Base-by-base conservation (phyloP, 2,329 filamentous ascomycete species). In the Penicillium olsonii region DNA sequence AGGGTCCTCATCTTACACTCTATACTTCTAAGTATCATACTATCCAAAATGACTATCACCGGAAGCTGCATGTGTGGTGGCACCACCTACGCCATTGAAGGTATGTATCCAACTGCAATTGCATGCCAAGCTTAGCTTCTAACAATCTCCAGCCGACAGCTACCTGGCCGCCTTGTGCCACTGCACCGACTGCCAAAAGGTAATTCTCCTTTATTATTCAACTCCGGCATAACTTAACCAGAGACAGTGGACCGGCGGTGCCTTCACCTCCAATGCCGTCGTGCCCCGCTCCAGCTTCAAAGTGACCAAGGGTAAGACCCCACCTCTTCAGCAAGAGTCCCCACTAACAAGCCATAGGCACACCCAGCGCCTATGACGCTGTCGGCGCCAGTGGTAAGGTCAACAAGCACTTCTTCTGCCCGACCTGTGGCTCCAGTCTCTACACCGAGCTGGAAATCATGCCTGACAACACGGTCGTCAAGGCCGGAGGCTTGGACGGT, bases 351-450 rank as follows among this genome's bases (percentile, higher is more conserved):
- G 14, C 11, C n/a, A 15, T 35, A 77, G 77, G 79, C 27, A 68
- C 66, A 4, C 75, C 78, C 12, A 78, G 75, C 53, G 58, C 69
- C 24, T 82, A 73, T 60, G 78, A 81, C 52, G 64, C 67, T 14
- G 68, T 60, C 0, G 80, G 79, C 3, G 72, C 62, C 29, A 78
- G 75, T 0, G 80, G 80, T 24, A 82, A 82, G 60, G 68, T 75
- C 52, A 82, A 82, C 66, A 77, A 75, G 55, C 79, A 81, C 59
- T 81, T 74, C 67, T 83, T 83, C 70, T 82, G 80, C 60, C 54
- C 65, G 14, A 75, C 62, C 51, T 83, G 80, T 56, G 80, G 80
- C 15, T 78, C 73, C 2, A 70, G 73, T 44, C 56, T 82, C 19
- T 82, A 77, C 60, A 80, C 77, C 9, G 71, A 78, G 60, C 68